phyloP scores from a whole-genome alignment of 2,329 filamentous ascomycete genomes.

The Ophiostoma tasmaniense region DNA sequence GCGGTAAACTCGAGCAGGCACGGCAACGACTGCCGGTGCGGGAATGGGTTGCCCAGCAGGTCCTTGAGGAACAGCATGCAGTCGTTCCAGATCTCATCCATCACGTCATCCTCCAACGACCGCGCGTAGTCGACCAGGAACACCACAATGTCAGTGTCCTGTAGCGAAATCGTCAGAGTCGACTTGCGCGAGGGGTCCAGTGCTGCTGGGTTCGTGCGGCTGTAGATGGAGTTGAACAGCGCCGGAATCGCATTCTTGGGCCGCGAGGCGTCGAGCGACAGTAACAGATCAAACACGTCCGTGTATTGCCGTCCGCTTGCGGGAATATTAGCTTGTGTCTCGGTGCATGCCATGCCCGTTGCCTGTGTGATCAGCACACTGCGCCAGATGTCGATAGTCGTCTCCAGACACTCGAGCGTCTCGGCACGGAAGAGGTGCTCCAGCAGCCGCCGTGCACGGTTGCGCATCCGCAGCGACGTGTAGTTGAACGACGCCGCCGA shows the following conservation, averaged over 20 bases:
- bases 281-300: constrained; percentile 75
- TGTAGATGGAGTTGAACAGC: constrained; percentile 93
- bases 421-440: constrained; percentile 92
- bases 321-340: constrained; percentile 19
- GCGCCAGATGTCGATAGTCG: constrained; percentile 78
- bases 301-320: constrained; percentile 4
- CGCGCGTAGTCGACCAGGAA: constrained; percentile 87
- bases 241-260: constrained; percentile 89
- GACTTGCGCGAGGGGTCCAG: constrained; percentile 75
- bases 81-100: constrained; percentile 97
- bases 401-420: constrained; percentile 87
- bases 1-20: constrained; percentile 80
- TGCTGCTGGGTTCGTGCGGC: constrained; percentile 75
- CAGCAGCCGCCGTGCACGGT: constrained; percentile 75
- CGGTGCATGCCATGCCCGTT: constrained; percentile 32
- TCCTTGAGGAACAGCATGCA: constrained; percentile 87
- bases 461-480: constrained; percentile 83
- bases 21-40: constrained; percentile 83
- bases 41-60: constrained; percentile 85
- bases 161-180: constrained; percentile 75
- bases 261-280: constrained; percentile 82
- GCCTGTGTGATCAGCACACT: constrained; percentile 31
- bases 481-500: constrained; percentile 80
- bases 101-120: constrained; percentile 89
- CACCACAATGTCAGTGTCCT: constrained; percentile 73